Evolutionary conservation across 164 flowering plant genomes (phyloP), one percentile per base, ranked within the genome.

Genomic region (Chloranthus sessilifolius): DNA sequence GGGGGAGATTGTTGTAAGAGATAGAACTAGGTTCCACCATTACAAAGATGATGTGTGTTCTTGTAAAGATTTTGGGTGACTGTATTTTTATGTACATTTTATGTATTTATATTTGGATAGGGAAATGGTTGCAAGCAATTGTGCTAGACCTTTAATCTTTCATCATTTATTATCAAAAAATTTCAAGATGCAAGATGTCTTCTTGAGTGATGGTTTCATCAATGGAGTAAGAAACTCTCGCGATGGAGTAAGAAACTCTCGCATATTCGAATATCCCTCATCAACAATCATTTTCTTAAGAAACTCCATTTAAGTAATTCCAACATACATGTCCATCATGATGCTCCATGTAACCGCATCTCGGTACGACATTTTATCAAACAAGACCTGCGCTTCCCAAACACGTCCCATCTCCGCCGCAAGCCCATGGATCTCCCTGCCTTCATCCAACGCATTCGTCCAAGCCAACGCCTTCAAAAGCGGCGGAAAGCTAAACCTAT

Each of bases 11-110:
- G 26, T 78, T 52, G 68, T 83, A 2, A 76, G 95, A 67, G 96
- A 88, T 53, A 69, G 87, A 50, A 81, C 65, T 56, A 64, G 95
- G 44, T 88, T 82, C 71, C 95, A 85, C 76, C 91, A 76, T 62
- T 85, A 57, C 56, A 77, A 55, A 55, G 68, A 67, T 59, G 89
- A 91, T 43, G n/a, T 55, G 3, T 88, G 95, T 68, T 34, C 66
- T 43, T 58, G 67, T 67, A 55, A 46, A 50, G 67, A 62, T 23
- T 67, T 49, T 24, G 62, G 72, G 67, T 62, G n/a, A n/a, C n/a
- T n/a, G n/a, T n/a, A n/a, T n/a, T n/a, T n/a, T n/a, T n/a, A n/a
- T n/a, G n/a, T n/a, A n/a, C n/a, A n/a, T n/a, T n/a, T n/a, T n/a
- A n/a, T n/a, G n/a, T n/a, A n/a, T n/a, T n/a, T n/a, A n/a, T n/a